These are phyloP conservation scores for Podospora comata DNA, from an alignment of 495 filamentous ascomycete genomes.

Conservation along the genomic window DNA sequence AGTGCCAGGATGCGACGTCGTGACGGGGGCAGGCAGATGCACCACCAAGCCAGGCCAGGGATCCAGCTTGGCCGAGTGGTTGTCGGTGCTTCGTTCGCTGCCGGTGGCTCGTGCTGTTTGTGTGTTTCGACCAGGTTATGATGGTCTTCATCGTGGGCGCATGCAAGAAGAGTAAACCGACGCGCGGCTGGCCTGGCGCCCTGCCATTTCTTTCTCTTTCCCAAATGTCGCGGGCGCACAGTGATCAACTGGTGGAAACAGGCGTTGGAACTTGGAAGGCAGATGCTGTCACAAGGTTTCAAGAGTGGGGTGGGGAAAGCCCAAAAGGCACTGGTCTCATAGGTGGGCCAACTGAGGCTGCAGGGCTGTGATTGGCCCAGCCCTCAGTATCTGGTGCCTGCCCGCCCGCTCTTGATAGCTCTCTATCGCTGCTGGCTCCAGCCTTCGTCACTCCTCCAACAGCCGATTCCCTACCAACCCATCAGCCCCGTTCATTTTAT, in stretches of 20 bases:
- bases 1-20: conserved; percentile 12
- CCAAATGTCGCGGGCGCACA: background rate
- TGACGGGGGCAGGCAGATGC: conserved; percentile 4
- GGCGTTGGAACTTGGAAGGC: background rate
- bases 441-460: conserved; percentile 29
- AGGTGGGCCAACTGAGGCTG: conserved; percentile 13
- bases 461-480: conserved; percentile 18
- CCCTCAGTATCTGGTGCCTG: conserved; percentile 22
- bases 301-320: background rate
- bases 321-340: conserved; percentile 17
- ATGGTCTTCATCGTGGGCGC: background rate
- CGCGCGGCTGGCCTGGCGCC: background rate
- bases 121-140: background rate
- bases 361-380: conserved; percentile 20
- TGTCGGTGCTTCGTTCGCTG: background rate
- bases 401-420: conserved; percentile 12
- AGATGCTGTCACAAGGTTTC: conserved; percentile 13
- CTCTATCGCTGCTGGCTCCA: conserved; percentile 12
- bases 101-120: background rate
- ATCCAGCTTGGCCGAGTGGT: background rate
- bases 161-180: background rate
- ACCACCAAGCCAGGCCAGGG: background rate
- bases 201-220: conserved; percentile 13
- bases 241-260: background rate
- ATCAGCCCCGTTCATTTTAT: conserved; percentile 23